Evolutionary conservation across 2,329 filamentous ascomycete species (phyloP), one percentile per base, ranked within the genome.

Genomic region (Thermothelomyces thermophilus): DNA sequence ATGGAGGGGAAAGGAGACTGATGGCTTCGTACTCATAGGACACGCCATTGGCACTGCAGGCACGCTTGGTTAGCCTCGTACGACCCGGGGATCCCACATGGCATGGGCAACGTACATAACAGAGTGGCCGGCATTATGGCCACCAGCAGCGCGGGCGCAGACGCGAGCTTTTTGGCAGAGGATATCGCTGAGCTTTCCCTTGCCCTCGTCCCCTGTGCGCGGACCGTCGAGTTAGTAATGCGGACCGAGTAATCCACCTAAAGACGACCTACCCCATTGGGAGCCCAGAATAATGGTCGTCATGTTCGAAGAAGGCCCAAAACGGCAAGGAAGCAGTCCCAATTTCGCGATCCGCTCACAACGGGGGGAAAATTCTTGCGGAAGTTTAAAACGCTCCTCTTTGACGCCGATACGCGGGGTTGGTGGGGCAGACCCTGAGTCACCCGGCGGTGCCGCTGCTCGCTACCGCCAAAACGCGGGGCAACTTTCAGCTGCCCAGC

Each of bases 91-190:
- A 20, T 35, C 9, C 8, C 16, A 19, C n/a, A 30, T 36, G 20
- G 22, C n/a, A 28, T 36, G 20, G 22, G 14, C 16, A n/a, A 55
- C 58, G 39, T 56, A 61, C 60, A 55, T 62, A 51, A 71, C 70
- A 26, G 74, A 77, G 58, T 77, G 74, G 24, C 75, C 75, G 10
- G 79, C 79, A 66, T 82, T 82, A 66, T 82, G 79, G 45, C 79
- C 79, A 48, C 79, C 79, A 57, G 77, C 73, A 48, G 76, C 76
- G 57, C 77, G 72, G 59, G 77, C 78, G 68, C 77, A 81, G 58
- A 82, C 66, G 57, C 76, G 69, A 39, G 73, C 70, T 54, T 73
- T 68, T 50, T 73, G 68, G 62, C 70, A 72, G 55, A 77, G 72
- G 56, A 77, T 75, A 58, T 78, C 79, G 61, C 77, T 77, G 55